A percentile compares a stretch with the other conserved stretches of the same genome.
Conservation (phyloP, 148 eudicot genomes). For the Rhododendron henanense region DNA sequence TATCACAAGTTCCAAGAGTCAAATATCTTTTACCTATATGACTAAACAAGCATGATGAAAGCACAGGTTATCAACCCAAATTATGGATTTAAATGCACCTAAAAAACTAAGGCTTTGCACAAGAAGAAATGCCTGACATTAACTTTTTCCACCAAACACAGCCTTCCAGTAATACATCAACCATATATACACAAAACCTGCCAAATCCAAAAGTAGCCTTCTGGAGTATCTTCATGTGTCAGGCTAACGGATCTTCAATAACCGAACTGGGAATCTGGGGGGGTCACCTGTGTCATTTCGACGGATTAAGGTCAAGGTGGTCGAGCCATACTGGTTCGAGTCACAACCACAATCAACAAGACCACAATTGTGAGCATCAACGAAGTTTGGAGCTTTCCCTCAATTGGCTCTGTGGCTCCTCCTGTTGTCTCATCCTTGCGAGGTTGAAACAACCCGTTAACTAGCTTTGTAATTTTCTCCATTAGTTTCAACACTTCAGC, state of each 20-base stretch:
- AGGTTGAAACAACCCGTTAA: slow-evolving; percentile 26
- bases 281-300: slow-evolving; percentile 26
- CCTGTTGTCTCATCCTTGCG: slow-evolving; percentile 6
- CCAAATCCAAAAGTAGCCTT: neutral
- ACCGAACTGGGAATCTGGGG: neutral
- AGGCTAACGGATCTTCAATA: neutral
- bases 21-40: neutral
- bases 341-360: slow-evolving; percentile 64
- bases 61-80: neutral
- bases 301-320: slow-evolving; percentile 41
- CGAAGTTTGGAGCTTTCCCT: slow-evolving; percentile 55
- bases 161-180: neutral
- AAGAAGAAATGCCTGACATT: neutral
- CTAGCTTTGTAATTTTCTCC: slow-evolving; percentile 23
- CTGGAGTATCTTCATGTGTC: neutral
- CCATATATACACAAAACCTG: neutral
- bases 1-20: neutral
- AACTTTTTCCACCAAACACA: neutral
- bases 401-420: slow-evolving; percentile 24
- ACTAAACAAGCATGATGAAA: neutral
- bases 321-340: slow-evolving; percentile 48
- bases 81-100: neutral
- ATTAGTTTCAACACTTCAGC: slow-evolving; percentile 36
- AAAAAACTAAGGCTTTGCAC: neutral
- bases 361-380: slow-evolving; percentile 60